Evolutionary conservation across 2,329 filamentous ascomycete species (phyloP).

Genomic region (Microascus cirrosus): DNA sequence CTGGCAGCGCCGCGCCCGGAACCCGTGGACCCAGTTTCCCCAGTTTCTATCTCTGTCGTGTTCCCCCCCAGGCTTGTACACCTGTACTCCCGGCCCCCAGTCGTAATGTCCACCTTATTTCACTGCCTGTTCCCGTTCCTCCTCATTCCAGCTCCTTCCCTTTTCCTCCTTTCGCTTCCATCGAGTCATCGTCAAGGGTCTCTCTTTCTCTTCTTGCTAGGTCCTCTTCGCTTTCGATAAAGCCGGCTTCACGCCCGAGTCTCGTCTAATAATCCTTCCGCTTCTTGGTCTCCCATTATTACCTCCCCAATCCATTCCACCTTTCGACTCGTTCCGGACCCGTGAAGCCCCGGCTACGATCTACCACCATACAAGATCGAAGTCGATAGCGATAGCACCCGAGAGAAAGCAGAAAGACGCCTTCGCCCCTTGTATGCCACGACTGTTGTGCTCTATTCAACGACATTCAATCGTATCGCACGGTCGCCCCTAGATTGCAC

Average conservation of each 20-base stretch:
- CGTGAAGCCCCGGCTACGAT: neutral
- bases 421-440: neutral
- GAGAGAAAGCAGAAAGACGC: constrained; percentile 3
- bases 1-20: neutral
- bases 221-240: constrained; percentile 4
- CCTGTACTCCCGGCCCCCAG: neutral
- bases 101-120: constrained; percentile 3
- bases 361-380: neutral
- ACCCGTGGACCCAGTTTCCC: constrained; percentile 1
- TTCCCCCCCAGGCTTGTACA: neutral
- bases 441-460: neutral
- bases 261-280: neutral
- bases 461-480: neutral
- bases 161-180: constrained; percentile 2
- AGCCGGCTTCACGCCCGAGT: constrained; percentile 1
- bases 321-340: neutral
- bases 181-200: constrained; percentile 4
- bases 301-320: neutral
- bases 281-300: neutral
- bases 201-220: constrained; percentile 5
- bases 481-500: neutral
- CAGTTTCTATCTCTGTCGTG: constrained; percentile 4
- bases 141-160: constrained; percentile 3
- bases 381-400: neutral
- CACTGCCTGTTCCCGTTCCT: constrained; percentile 1